Conservation (phyloP, 352 stramenopile genomes). For the Phytopythium mirpurense region DNA sequence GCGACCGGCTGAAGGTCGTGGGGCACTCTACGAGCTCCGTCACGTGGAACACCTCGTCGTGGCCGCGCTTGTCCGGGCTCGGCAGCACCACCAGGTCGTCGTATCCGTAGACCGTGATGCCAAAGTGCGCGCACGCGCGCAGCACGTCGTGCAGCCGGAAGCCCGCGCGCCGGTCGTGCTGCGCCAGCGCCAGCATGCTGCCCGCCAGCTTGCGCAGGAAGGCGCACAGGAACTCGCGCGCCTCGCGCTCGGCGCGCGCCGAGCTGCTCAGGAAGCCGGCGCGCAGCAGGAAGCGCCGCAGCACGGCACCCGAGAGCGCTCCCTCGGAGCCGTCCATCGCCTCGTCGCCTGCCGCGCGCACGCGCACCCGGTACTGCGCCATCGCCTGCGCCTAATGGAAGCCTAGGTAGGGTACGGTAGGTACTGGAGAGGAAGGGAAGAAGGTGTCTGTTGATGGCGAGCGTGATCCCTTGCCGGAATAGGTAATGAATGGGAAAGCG, state of each 20-base stretch:
- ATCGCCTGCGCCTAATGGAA: no score
- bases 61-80: slow-evolving; percentile 8
- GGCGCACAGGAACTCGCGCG: slow-evolving; percentile 38
- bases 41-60: slow-evolving; percentile 40
- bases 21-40: slow-evolving; percentile 68
- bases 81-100: slow-evolving; percentile 63
- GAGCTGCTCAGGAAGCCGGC: slow-evolving; percentile 60
- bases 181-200: slow-evolving; percentile 42
- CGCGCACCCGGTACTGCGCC: background rate
- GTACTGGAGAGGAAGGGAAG: no score
- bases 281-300: slow-evolving; percentile 70
- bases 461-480: no score
- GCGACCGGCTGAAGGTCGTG: slow-evolving; percentile 20
- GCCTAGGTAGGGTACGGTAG: no score
- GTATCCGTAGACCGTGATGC: slow-evolving; percentile 76
- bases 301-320: slow-evolving; percentile 31
- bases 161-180: slow-evolving; percentile 31
- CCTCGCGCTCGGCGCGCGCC: slow-evolving; percentile 21
- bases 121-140: slow-evolving; percentile 50
- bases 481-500: no score
- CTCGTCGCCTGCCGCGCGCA: background rate
- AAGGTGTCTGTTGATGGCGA: no score
- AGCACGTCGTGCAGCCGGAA: slow-evolving; percentile 67
- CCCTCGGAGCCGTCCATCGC: slow-evolving; percentile 15
- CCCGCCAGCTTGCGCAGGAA: slow-evolving; percentile 56